These are phyloP conservation scores for Medicago truncatula DNA, from an alignment of 306 rosid species.

Conservation along the genomic window MtrunA17r5.0-ANR NC_053048.1:11070501-11071000, in stretches of 20 bases:
- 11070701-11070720: slow-evolving; percentile 87
- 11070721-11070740: slow-evolving; percentile 98
- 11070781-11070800: slow-evolving; percentile 92
- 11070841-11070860: slow-evolving; percentile 51
- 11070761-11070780: slow-evolving; percentile 85
- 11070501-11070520: no score
- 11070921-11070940: slow-evolving; percentile 70
- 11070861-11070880: slow-evolving; percentile 47
- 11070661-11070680: not conserved
- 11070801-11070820: slow-evolving; percentile 70
- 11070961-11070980: slow-evolving; percentile 15
- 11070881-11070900: slow-evolving; percentile 52
- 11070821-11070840: slow-evolving; percentile 68
- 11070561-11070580: no score
- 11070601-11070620: not conserved
- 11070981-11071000: slow-evolving; percentile 14
- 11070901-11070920: slow-evolving; percentile 85
- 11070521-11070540: no score
- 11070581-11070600: not conserved
- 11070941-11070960: slow-evolving; percentile 40
- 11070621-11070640: not conserved
- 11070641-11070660: not conserved
- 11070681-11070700: slow-evolving; percentile 39
- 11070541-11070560: no score
- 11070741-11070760: slow-evolving; percentile 93